These are phyloP conservation scores for Amorphotheca resinae DNA, from an alignment of 495 filamentous ascomycete species.

Conservation along the genomic window DNA sequence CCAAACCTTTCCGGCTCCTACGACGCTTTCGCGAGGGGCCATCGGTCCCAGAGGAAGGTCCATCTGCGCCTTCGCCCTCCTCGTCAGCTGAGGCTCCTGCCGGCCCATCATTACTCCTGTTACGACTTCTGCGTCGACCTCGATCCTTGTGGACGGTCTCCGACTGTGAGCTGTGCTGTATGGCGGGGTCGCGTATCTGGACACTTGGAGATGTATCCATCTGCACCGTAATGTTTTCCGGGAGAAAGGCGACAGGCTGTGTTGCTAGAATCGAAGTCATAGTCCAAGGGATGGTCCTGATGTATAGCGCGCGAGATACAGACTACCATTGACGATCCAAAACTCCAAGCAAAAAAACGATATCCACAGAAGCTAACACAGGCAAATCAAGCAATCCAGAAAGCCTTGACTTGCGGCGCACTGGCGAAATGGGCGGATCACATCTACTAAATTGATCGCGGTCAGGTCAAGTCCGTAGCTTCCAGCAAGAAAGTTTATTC, in stretches of 20 bases:
- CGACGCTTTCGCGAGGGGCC: conserved; percentile 52
- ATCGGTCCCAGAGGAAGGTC: conserved; percentile 40
- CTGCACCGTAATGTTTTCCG: conserved; percentile 18
- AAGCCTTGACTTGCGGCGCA: conserved; percentile 7
- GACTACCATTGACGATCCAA: background rate
- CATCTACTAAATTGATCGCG: conserved; percentile 7
- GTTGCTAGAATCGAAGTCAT: conserved; percentile 21
- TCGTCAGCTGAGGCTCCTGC: conserved; percentile 21
- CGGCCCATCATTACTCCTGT: conserved; percentile 26
- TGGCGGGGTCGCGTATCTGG: conserved; percentile 12
- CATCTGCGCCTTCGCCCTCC: conserved; percentile 9
- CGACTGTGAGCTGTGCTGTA: conserved; percentile 23
- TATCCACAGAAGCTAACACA: background rate
- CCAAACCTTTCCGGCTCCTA: conserved; percentile 73
- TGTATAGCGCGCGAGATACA: background rate
- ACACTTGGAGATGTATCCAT: conserved; percentile 13
- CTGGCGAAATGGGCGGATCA: conserved; percentile 2
- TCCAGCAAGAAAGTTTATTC: too few species aligned
- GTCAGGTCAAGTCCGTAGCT: background rate
- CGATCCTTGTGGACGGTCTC: conserved; percentile 32
- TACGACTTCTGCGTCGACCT: conserved; percentile 33
- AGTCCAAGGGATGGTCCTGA: conserved; percentile 3
- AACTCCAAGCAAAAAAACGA: background rate
- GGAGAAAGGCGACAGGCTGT: conserved; percentile 14
- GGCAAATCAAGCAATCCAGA: background rate